phyloP scores from a whole-genome alignment of 345 rosid genomes.

The Orychophragmus violaceus region DNA sequence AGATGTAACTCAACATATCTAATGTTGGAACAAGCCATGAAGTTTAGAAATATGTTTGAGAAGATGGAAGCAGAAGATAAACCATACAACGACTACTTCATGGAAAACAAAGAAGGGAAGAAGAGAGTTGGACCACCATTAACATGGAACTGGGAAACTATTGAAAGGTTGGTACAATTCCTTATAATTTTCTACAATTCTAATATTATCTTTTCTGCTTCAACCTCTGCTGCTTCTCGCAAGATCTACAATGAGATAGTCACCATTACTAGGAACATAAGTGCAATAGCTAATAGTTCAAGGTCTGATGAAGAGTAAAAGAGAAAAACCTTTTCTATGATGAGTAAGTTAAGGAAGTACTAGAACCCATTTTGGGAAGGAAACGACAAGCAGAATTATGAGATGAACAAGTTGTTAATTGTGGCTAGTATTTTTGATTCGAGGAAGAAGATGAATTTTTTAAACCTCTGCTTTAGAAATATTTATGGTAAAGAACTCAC shows the following conservation, averaged over 20 bases:
- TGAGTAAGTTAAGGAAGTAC: too few species aligned
- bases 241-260: not conserved
- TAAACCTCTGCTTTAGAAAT: too few species aligned
- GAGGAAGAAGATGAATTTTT: too few species aligned
- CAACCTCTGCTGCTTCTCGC: not conserved
- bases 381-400: too few species aligned
- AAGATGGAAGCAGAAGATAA: not conserved
- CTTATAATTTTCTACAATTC: not conserved
- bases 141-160: not conserved
- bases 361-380: too few species aligned
- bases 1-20: not conserved
- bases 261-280: too few species aligned
- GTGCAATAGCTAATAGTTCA: too few species aligned
- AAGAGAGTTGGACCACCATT: not conserved
- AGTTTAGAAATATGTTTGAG: not conserved
- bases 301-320: too few species aligned
- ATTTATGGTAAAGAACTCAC: too few species aligned
- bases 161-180: not conserved
- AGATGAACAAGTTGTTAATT: too few species aligned
- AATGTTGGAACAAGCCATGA: not conserved
- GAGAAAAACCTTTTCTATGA: too few species aligned
- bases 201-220: not conserved
- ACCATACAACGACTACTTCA: not conserved
- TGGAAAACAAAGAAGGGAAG: not conserved
- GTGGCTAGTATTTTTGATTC: too few species aligned